These are phyloP conservation scores for Talaromyces adpressus DNA, from an alignment of 495 filamentous ascomycete genomes.

Conservation along the genomic window DNA sequence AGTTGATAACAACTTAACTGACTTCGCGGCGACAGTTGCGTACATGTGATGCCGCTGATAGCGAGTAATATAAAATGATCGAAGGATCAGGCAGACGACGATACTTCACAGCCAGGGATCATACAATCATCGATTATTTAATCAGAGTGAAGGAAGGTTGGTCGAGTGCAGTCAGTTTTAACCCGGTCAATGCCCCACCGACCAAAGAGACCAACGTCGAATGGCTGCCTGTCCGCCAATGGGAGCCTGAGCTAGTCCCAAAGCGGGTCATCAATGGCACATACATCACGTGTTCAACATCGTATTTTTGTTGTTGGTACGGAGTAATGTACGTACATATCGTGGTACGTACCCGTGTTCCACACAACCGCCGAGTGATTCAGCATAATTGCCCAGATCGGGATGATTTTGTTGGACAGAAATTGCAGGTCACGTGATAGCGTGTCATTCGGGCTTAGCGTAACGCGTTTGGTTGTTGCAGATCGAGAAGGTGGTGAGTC, in stretches of 20 bases:
- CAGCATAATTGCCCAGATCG: not conserved
- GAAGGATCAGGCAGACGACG: not conserved
- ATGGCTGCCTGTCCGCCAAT: not conserved
- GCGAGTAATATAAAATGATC: not conserved
- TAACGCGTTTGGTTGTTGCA: not conserved
- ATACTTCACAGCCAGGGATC: not conserved
- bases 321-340: not conserved
- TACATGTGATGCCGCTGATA: not conserved
- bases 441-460: not conserved
- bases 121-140: not conserved
- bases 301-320: not conserved
- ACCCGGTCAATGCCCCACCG: not conserved
- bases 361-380: not conserved
- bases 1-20: not conserved
- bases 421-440: not conserved
- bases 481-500: not conserved
- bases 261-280: not conserved
- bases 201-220: not conserved
- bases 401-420: not conserved
- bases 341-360: not conserved
- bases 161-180: slow-evolving; percentile 1
- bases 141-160: not conserved
- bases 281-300: not conserved
- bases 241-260: not conserved
- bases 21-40: not conserved